A percentile compares a stretch with the other conserved stretches of the same genome.
Evolutionary conservation across 139 green algal species (phyloP).

Genomic region (Micromonas commoda): DNA sequence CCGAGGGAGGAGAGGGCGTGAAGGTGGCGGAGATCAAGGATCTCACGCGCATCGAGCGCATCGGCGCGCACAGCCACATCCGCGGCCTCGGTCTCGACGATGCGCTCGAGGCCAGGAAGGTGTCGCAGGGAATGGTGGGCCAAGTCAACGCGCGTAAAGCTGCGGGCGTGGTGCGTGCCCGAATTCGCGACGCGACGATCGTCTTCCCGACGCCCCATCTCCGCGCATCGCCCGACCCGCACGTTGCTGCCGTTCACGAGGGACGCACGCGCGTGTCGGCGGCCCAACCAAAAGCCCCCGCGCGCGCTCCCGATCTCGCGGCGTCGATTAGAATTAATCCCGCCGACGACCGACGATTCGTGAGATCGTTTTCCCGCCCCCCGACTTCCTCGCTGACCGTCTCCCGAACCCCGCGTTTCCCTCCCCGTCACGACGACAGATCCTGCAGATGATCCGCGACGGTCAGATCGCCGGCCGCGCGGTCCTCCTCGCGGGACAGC

Average conservation of each 20-base stretch:
- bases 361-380: background rate
- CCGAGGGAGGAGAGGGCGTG: background rate
- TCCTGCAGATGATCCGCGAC: slow-evolving; percentile 86
- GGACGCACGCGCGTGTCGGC: too few species aligned
- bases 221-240: too few species aligned
- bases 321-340: background rate
- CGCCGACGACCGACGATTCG: background rate
- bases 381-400: background rate
- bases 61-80: slow-evolving; percentile 96
- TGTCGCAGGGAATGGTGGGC: slow-evolving; percentile 96
- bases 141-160: slow-evolving; percentile 82
- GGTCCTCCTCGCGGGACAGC: slow-evolving; percentile 89
- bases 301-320: too few species aligned
- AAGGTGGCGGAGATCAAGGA: slow-evolving; percentile 48
- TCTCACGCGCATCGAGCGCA: slow-evolving; percentile 91
- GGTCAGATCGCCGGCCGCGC: slow-evolving; percentile 64
- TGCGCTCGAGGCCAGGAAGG: slow-evolving; percentile 74
- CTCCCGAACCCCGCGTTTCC: background rate
- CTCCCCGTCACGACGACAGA: slow-evolving; percentile 29
- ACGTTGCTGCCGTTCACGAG: too few species aligned
- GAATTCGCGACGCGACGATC: slow-evolving; percentile 70
- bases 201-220: too few species aligned
- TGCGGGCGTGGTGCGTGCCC: slow-evolving; percentile 85
- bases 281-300: too few species aligned
- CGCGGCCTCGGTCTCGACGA: slow-evolving; percentile 93